Evolutionary conservation across 345 rosid genomes (phyloP), one percentile per base, ranked within the genome.

Genomic region (Gossypium australe): DNA sequence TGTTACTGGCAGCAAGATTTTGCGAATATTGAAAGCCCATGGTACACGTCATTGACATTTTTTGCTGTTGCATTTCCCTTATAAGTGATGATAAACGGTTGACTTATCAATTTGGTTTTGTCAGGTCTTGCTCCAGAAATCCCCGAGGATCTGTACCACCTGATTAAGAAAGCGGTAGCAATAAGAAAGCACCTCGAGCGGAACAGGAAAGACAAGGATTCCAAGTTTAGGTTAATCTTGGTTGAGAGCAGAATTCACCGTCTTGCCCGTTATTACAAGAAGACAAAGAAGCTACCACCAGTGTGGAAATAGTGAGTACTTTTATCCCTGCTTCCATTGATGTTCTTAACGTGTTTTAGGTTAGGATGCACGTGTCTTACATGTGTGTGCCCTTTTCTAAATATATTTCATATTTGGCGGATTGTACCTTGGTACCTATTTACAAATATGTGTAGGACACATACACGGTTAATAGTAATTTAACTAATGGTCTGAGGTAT

Each of bases 181-280:
- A 90, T 94, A 74, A 82, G 97, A 75, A 94, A 94, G 88, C 98
- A 94, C 78, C 83, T 94, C 78, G 98, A 94, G 86, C 92, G 98
- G 87, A 94, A 92, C 87, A 80, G 98, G 80, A 94, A 94, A 83
- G 98, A 92, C 79, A 94, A 94, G 78, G 98, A 94, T 51, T 94
- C 98, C 78, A 92, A 92, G 72, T 94, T 94, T 62, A 79, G 98
- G 79, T 64, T 94, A 87, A 94, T 92, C 83, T 88, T 94, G 79
- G 98, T 90, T 0, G 98, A 94, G 84, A 92, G 98, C 87, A 89
- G 98, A 80, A 92, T 92, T 67, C 97, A 94, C 79, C 90, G 97
- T 44, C 96, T 90, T 76, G 98, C 98, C 48, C 97, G 98, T 41
- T 92, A 92, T 78, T 94, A 94, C 89, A 94, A 92, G 91, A 94